These are phyloP conservation scores for Stentor roeselii DNA, from an alignment of 73 alveolate genomes.

Conservation along the genomic window DNA sequence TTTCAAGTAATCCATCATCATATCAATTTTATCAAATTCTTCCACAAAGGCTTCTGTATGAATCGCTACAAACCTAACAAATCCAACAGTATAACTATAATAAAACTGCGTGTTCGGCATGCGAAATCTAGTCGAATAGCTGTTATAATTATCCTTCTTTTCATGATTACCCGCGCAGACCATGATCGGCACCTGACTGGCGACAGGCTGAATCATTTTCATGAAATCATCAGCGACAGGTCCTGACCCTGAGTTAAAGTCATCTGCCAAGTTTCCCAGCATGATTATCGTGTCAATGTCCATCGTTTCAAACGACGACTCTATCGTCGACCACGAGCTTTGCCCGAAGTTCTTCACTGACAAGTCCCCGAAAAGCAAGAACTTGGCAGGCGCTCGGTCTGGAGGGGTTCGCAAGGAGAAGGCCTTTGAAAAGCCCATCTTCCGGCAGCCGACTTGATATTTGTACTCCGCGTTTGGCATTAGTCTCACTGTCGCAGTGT, in stretches of 20 bases:
- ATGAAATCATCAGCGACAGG: conserved; percentile 1
- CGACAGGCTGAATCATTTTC: not conserved
- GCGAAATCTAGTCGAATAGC: not conserved
- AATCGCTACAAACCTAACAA: not conserved
- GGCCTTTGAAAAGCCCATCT: too few relatives aligned
- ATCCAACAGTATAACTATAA: not conserved
- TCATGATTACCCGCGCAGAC: conserved; percentile 6
- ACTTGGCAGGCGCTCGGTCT: too few relatives aligned
- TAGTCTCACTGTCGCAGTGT: not conserved
- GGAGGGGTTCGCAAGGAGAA: too few relatives aligned
- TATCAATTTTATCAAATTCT: not conserved
- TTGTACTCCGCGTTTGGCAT: not conserved
- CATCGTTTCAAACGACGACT: not conserved
- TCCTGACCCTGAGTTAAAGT: not conserved
- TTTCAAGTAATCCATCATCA: not conserved
- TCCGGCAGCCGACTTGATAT: not conserved
- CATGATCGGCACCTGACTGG: conserved; percentile 4
- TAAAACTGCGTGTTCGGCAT: conserved; percentile 19
- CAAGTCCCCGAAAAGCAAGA: too few relatives aligned
- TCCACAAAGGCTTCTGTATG: conserved; percentile 5
- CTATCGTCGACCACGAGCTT: not conserved
- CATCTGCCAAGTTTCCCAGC: conserved; percentile 1
- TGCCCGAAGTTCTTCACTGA: too few relatives aligned
- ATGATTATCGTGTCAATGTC: not conserved
- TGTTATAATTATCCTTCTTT: not conserved